phyloP scores from a whole-genome alignment of 306 rosid species.

The Mimosa bimucronata region DNA sequence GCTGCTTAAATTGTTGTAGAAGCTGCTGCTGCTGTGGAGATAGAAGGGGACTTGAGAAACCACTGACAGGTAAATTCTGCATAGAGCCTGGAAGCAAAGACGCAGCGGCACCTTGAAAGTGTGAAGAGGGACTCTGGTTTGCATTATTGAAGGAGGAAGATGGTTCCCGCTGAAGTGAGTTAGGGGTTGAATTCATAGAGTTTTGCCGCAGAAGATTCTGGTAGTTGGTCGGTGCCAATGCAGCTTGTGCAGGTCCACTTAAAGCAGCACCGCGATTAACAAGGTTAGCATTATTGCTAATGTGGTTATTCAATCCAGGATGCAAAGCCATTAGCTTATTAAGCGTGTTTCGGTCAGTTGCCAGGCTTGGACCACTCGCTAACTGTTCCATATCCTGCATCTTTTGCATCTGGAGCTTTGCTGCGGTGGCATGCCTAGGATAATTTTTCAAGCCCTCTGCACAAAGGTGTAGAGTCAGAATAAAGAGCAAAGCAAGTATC shows the following conservation, averaged over 20 bases:
- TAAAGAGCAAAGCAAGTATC: constrained; percentile 18
- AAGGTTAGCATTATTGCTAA: constrained; percentile 64
- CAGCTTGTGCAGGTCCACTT: constrained; percentile 86
- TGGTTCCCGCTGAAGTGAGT: constrained; percentile 78
- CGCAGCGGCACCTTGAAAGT: constrained; percentile 60
- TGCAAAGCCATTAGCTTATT: constrained; percentile 77
- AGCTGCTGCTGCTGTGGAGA: constrained; percentile 56
- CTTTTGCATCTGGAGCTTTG: constrained; percentile 90
- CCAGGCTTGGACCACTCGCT: constrained; percentile 81
- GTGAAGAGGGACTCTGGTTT: constrained; percentile 68
- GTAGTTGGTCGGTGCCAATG: constrained; percentile 69
- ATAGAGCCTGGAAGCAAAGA: constrained; percentile 66
- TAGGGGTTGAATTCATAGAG: constrained; percentile 69
- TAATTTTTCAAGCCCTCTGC: constrained; percentile 94
- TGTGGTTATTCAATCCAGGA: constrained; percentile 67
- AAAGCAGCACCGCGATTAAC: constrained; percentile 69
- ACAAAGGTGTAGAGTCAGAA: constrained; percentile 21
- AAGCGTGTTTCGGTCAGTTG: constrained; percentile 80
- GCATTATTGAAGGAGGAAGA: constrained; percentile 71
- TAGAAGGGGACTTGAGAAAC: constrained; percentile 66
- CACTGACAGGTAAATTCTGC: constrained; percentile 65
- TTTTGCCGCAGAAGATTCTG: constrained; percentile 89
- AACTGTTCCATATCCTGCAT: constrained; percentile 96
- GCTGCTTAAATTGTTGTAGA: constrained; percentile 60
- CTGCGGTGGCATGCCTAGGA: constrained; percentile 67